Percentiles rank a stretch among this genome's conserved stretches.
phyloP scores from a whole-genome alignment of 371 early-diverging fungal species.

The Blakeslea trispora region DNA sequence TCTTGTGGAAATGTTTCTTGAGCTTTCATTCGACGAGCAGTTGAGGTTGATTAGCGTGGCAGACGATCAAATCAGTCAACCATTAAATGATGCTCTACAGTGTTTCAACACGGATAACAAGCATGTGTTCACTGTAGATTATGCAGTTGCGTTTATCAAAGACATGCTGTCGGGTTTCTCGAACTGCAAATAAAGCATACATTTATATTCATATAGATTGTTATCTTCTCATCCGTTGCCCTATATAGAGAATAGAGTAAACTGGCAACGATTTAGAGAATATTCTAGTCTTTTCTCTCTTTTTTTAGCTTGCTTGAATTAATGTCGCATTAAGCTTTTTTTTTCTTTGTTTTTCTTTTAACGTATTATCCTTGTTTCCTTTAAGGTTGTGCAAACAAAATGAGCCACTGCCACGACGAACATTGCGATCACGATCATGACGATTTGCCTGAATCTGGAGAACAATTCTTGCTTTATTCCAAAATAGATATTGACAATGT shows the following conservation, averaged over 20 bases:
- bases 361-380: too few species aligned
- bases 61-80: background rate
- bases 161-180: background rate
- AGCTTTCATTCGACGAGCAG: constrained; percentile 17
- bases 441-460: constrained; percentile 64
- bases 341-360: too few species aligned
- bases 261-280: too few species aligned
- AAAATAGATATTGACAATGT: constrained; percentile 83
- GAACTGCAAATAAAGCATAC: background rate
- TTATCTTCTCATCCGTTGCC: too few species aligned
- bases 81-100: background rate
- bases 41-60: background rate
- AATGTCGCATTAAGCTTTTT: background rate
- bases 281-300: too few species aligned
- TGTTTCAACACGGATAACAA: background rate
- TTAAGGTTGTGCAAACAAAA: constrained; percentile 1
- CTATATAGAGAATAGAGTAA: too few species aligned
- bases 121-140: background rate
- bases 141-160: background rate
- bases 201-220: too few species aligned
- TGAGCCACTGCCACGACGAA: constrained; percentile 49
- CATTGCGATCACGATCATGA: constrained; percentile 84
- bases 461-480: constrained; percentile 76
- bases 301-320: too few species aligned
- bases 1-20: constrained; percentile 23